phyloP scores from a whole-genome alignment of 495 filamentous ascomycete species.

The Aspergillus incahuasiensis region DNA sequence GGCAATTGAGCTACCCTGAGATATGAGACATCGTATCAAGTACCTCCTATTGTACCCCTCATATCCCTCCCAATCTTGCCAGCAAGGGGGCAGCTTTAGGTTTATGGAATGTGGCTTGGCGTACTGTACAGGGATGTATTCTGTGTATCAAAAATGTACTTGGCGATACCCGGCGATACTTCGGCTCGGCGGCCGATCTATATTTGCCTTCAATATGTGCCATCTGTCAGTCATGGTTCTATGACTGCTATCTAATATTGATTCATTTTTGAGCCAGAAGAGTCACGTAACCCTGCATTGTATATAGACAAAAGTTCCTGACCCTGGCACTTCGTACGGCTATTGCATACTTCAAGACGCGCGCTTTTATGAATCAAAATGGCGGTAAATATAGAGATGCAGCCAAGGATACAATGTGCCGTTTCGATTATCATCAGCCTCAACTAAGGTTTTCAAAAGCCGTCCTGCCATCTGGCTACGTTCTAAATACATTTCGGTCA shows the following conservation, averaged over 20 bases:
- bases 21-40: conserved; percentile 13
- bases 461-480: background rate
- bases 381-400: background rate
- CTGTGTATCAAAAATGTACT: background rate
- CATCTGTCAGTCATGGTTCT: background rate
- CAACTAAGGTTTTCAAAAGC: background rate
- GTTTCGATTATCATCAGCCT: background rate
- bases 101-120: background rate
- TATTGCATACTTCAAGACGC: background rate
- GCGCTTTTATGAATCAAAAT: background rate
- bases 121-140: background rate
- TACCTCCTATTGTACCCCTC: background rate
- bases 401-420: background rate
- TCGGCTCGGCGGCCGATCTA: conserved; percentile 4
- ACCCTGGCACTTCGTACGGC: background rate
- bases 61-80: conserved; percentile 6
- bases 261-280: background rate
- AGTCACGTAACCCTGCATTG: background rate
- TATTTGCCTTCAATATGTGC: background rate
- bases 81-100: conserved; percentile 13
- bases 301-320: background rate
- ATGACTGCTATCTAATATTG: background rate
- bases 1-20: background rate
- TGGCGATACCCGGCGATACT: background rate
- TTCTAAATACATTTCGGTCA: background rate